Base-by-base conservation (phyloP, 257 asterid genomes). In the Cordia subcordata region DNA sequence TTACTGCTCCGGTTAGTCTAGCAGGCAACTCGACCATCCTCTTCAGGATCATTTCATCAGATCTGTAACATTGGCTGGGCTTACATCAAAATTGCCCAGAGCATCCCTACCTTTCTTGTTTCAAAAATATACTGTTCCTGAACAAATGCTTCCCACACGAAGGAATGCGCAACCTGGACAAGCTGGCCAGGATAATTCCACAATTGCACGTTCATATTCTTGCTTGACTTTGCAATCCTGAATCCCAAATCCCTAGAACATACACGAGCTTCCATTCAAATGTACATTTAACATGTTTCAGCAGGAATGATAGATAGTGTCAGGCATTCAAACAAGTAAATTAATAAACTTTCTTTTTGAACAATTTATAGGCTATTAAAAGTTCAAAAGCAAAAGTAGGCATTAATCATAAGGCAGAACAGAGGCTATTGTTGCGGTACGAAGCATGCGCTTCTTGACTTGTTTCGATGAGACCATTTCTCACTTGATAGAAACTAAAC, bases 141-240 rank as follows among this genome's bases (percentile, higher is more conserved):
- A 19, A 52, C 5, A 52, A 16, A 49, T 16, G 53, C 13, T 49
- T 9, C 54, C 1, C 10, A 49, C 21, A 49, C 16, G 20, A 49
- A 21, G 10, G 10, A 21, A 6, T 12, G n/a, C n/a, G n/a, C n/a
- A 49, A 21, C 23, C 23, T 19, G 21, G 23, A 10, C 11, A 15
- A 4, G 47, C 14, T 9, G 3, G 9, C 35, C 10, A 42, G 38
- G 17, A 4, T 9, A n/a, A 18, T 5, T 5, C 22, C 13, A 1
- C 13, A 52, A 52, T 18, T 14, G 14, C 12, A 50, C 11, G 16
- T 15, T 53, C 37, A 17, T 9, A 37, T 19, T 17, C 40, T 38
- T 62, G 52, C 57, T 67, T 57, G 49, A 32, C 67, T 45, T 27
- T 23, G 49, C 59, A 19, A 19, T 55, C 53, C 33, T 57, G 20